Conservation (phyloP, 177 flowering plant genomes). For the Tripterygium wilfordii region DNA sequence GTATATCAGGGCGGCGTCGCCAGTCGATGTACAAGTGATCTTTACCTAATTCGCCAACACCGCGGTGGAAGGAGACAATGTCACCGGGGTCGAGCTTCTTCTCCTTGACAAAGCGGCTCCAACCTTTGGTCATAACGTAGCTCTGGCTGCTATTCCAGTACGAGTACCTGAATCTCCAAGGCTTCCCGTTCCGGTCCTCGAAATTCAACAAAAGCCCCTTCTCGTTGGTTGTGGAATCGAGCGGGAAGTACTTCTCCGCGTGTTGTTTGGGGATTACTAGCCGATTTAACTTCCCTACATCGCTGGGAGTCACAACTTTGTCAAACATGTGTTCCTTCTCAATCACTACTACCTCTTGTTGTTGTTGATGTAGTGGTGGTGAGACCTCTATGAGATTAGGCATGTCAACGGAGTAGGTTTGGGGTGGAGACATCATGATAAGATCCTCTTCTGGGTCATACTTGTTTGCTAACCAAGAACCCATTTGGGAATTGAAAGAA, state of each 20-base stretch:
- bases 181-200: slow-evolving; percentile 77
- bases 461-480: slow-evolving; percentile 6
- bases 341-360: too few species aligned
- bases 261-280: slow-evolving; percentile 93
- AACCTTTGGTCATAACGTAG: slow-evolving; percentile 98
- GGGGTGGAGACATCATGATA: too few species aligned
- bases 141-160: slow-evolving; percentile 99
- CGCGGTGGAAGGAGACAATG: slow-evolving; percentile 75
- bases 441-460: too few species aligned
- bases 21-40: slow-evolving; percentile 75
- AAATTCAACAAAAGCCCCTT: slow-evolving; percentile 76
- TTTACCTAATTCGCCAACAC: slow-evolving; percentile 40
- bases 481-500: too few species aligned
- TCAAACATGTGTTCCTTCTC: slow-evolving; percentile 85
- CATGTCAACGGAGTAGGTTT: too few species aligned
- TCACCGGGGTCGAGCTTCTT: slow-evolving; percentile 96
- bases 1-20: slow-evolving; percentile 53
- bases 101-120: slow-evolving; percentile 98
- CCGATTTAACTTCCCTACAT: slow-evolving; percentile 84
- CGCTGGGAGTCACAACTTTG: slow-evolving; percentile 89
- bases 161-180: slow-evolving; percentile 91
- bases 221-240: slow-evolving; percentile 61
- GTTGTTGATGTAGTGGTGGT: neutral
- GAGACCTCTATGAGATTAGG: too few species aligned
- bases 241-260: slow-evolving; percentile 92